Conservation (phyloP, 1,284 basidiomycete species). For the Boletus mariae region DNA sequence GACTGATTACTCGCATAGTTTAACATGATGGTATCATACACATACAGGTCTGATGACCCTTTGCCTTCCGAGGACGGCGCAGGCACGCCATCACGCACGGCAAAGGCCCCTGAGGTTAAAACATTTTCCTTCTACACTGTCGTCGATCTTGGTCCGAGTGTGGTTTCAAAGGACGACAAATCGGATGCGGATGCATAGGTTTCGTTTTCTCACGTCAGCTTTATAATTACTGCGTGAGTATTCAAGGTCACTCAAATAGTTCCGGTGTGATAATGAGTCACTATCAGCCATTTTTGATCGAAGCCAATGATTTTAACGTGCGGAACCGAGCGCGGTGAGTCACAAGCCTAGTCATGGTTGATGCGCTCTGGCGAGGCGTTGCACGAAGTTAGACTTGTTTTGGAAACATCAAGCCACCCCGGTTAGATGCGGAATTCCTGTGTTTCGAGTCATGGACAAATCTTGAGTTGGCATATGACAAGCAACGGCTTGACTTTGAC, state of each 20-base stretch:
- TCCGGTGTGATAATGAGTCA: neutral
- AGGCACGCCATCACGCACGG: conserved; percentile 44
- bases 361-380: no score
- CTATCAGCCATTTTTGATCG: no score
- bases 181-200: conserved; percentile 27
- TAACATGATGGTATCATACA: conserved; percentile 89
- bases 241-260: neutral
- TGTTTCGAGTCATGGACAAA: neutral
- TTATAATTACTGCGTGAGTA: conserved; percentile 1
- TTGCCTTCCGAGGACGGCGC: conserved; percentile 56
- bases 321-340: no score
- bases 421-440: no score
- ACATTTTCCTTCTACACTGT: conserved; percentile 85
- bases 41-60: conserved; percentile 85
- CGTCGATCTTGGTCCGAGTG: conserved; percentile 70
- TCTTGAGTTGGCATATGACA: neutral
- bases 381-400: no score
- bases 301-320: no score
- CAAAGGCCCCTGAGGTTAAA: conserved; percentile 65
- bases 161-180: conserved; percentile 56
- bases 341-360: no score
- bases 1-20: conserved; percentile 50
- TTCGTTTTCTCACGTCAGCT: neutral
- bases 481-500: neutral
- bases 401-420: no score